phyloP scores from a whole-genome alignment of 345 rosid genomes.

The Euphorbia pulcherrima region DNA sequence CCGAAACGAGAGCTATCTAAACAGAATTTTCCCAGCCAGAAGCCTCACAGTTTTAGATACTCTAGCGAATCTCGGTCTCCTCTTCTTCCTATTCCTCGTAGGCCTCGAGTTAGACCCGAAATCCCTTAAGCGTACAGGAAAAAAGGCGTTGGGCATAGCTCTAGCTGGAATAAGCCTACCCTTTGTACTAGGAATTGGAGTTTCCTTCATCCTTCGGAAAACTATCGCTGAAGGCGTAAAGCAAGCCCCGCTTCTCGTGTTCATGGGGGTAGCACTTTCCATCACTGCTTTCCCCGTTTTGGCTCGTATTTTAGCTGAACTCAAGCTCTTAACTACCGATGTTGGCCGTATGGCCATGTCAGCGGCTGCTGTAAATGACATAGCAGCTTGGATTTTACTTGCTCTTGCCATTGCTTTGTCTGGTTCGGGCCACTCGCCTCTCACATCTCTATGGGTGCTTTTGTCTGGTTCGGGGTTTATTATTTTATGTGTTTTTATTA shows the following conservation, averaged over 20 bases:
- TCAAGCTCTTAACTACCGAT: conserved; percentile 76
- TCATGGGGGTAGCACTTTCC: conserved; percentile 85
- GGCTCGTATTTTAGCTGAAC: conserved; percentile 82
- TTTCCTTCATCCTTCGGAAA: conserved; percentile 47
- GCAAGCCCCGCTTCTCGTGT: conserved; percentile 54
- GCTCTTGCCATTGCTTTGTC: conserved; percentile 75
- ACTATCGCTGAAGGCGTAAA: conserved; percentile 38
- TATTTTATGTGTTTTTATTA: conserved; percentile 25
- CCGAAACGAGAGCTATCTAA: conserved; percentile 39
- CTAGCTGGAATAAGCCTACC: conserved; percentile 60
- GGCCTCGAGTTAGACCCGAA: conserved; percentile 60
- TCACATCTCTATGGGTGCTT: conserved; percentile 68
- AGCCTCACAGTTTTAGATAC: conserved; percentile 74
- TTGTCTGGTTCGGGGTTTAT: conserved; percentile 55
- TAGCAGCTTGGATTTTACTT: conserved; percentile 78
- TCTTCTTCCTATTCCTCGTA: conserved; percentile 68
- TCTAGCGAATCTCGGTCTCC: conserved; percentile 69
- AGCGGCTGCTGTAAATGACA: conserved; percentile 75
- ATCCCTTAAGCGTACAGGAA: conserved; percentile 54
- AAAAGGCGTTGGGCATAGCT: conserved; percentile 58
- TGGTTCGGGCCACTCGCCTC: conserved; percentile 46
- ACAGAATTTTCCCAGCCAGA: conserved; percentile 45
- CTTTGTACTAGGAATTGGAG: conserved; percentile 56
- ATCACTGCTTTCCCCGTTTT: conserved; percentile 79
- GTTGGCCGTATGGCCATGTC: conserved; percentile 74